phyloP scores from a whole-genome alignment of 2,329 filamentous ascomycete genomes.

The Parastagonospora avenae region DNA sequence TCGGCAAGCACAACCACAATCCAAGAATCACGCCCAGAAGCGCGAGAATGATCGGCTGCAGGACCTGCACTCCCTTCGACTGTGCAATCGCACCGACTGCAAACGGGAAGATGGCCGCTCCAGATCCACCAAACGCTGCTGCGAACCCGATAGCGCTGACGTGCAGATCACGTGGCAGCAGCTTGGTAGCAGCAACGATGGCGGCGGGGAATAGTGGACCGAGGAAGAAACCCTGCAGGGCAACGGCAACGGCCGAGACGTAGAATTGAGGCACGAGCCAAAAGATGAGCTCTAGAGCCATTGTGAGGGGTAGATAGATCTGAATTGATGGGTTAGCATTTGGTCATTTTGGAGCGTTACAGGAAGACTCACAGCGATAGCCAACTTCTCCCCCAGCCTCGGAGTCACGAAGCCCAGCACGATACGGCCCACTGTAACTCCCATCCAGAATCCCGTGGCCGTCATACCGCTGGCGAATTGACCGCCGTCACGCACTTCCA shows the following conservation, averaged over 20 bases:
- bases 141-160: slow-evolving; percentile 82
- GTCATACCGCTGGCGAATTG: slow-evolving; percentile 76
- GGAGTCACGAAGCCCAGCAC: slow-evolving; percentile 78
- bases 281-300: slow-evolving; percentile 73
- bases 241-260: slow-evolving; percentile 72
- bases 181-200: slow-evolving; percentile 73
- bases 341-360: not conserved
- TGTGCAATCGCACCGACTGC: slow-evolving; percentile 72
- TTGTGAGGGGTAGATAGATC: slow-evolving; percentile 68
- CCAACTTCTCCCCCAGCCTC: slow-evolving; percentile 70
- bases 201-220: slow-evolving; percentile 79
- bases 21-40: slow-evolving; percentile 57
- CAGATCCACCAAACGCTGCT: slow-evolving; percentile 75
- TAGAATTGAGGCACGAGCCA: slow-evolving; percentile 82
- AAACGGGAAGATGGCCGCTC: slow-evolving; percentile 70
- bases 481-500: slow-evolving; percentile 71
- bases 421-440: slow-evolving; percentile 75
- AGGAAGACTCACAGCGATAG: slow-evolving; percentile 48
- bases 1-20: slow-evolving; percentile 59
- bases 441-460: slow-evolving; percentile 83
- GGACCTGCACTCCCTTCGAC: slow-evolving; percentile 61
- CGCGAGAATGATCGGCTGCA: slow-evolving; percentile 65
- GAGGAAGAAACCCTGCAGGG: slow-evolving; percentile 77
- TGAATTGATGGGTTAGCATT: slow-evolving; percentile 9
- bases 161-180: slow-evolving; percentile 74